Evolutionary conservation across 2,329 filamentous ascomycete species (phyloP).

Genomic region (Rasamsonia emersonii): DNA sequence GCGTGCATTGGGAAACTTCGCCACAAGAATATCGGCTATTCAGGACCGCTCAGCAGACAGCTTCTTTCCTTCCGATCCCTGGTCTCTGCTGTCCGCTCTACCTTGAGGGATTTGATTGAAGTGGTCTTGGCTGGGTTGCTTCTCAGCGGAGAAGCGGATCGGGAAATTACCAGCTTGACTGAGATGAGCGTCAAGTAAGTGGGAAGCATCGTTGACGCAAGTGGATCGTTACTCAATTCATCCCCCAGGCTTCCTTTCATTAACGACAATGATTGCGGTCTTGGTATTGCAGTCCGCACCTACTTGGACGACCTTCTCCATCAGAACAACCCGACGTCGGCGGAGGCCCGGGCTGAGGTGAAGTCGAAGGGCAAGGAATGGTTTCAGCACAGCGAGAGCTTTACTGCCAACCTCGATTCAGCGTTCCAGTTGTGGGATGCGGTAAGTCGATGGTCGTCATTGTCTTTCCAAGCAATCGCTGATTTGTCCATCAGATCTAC

Average conservation of each 20-base stretch:
- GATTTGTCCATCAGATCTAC: slow-evolving; percentile 39
- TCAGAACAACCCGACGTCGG: slow-evolving; percentile 46
- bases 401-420: slow-evolving; percentile 48
- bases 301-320: slow-evolving; percentile 47
- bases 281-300: slow-evolving; percentile 41
- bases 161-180: slow-evolving; percentile 58
- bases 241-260: slow-evolving; percentile 33
- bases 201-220: not conserved
- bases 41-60: slow-evolving; percentile 84
- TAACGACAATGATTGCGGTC: slow-evolving; percentile 37
- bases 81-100: slow-evolving; percentile 67
- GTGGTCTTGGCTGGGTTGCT: slow-evolving; percentile 73
- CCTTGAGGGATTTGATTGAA: slow-evolving; percentile 75
- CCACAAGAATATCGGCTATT: slow-evolving; percentile 83
- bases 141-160: slow-evolving; percentile 67
- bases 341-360: slow-evolving; percentile 41
- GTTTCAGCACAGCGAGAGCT: slow-evolving; percentile 53
- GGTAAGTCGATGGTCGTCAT: slow-evolving; percentile 34
- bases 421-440: slow-evolving; percentile 60
- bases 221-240: slow-evolving; percentile 7
- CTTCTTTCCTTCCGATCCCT: slow-evolving; percentile 80
- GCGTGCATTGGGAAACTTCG: slow-evolving; percentile 74
- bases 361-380: slow-evolving; percentile 48
- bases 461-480: slow-evolving; percentile 7
- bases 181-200: slow-evolving; percentile 65